A percentile compares a stretch with the other conserved stretches of the same genome.
Evolutionary conservation across 345 rosid genomes (phyloP).

Genomic region (Gossypium stocksii): DNA sequence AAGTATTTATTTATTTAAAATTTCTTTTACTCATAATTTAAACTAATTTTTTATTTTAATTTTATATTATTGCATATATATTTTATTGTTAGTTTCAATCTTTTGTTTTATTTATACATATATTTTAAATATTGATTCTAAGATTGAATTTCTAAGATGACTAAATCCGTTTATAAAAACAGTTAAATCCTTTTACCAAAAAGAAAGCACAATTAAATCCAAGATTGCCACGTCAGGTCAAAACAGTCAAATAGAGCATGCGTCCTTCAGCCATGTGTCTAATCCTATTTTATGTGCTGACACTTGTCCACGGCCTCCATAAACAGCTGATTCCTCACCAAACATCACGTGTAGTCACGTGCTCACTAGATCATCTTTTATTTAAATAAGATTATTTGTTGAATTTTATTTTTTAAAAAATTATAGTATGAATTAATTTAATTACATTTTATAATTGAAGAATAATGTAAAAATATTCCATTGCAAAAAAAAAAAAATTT

Average conservation of each 20-base stretch:
- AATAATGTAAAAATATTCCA: background rate
- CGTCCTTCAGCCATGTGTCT: background rate
- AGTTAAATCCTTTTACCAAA: no score
- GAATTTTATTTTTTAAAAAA: no score
- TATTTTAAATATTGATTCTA: no score
- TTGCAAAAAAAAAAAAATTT: background rate
- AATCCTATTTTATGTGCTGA: background rate
- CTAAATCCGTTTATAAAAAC: no score
- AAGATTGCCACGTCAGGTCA: slow-evolving; percentile 24
- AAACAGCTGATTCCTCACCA: background rate
- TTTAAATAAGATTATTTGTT: background rate
- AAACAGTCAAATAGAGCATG: background rate
- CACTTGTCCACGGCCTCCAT: slow-evolving; percentile 1
- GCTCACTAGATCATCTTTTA: background rate
- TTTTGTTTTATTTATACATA: no score
- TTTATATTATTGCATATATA: no score
- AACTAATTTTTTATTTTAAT: no score
- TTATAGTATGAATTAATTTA: background rate
- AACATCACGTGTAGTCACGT: background rate
- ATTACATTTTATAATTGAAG: background rate
- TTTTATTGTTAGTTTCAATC: no score
- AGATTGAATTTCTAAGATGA: no score
- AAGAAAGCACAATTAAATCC: no score
- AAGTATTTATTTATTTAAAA: no score
- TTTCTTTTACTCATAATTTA: no score